phyloP scores from a whole-genome alignment of 495 filamentous ascomycete genomes.

The Penicillium subrubescens region DNA sequence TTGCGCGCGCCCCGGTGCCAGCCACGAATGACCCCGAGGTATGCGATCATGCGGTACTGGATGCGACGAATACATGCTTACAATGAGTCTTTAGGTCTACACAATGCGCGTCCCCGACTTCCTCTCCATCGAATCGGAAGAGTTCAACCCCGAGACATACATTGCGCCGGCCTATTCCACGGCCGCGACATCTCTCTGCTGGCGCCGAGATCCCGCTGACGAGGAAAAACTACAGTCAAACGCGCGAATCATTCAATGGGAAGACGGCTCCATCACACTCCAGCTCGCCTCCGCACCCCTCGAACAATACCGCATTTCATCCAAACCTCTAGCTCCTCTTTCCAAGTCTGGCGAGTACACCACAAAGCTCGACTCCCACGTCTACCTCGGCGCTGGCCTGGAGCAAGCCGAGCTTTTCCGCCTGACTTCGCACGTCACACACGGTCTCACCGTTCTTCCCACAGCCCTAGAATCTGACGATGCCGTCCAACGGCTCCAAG shows the following conservation, averaged over 20 bases:
- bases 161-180: slow-evolving; percentile 65
- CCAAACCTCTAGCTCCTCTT: slow-evolving; percentile 74
- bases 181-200: slow-evolving; percentile 68
- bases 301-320: slow-evolving; percentile 77
- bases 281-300: slow-evolving; percentile 70
- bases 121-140: slow-evolving; percentile 71
- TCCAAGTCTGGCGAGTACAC: slow-evolving; percentile 63
- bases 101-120: slow-evolving; percentile 79
- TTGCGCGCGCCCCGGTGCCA: slow-evolving; percentile 70
- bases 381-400: slow-evolving; percentile 77
- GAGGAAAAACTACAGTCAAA: slow-evolving; percentile 68
- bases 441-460: slow-evolving; percentile 71
- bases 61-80: neutral
- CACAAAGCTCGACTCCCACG: slow-evolving; percentile 72
- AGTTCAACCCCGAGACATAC: slow-evolving; percentile 75
- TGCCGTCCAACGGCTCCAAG: slow-evolving; percentile 74
- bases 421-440: slow-evolving; percentile 77
- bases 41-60: slow-evolving; percentile 8
- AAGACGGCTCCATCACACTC: slow-evolving; percentile 81
- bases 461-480: slow-evolving; percentile 72
- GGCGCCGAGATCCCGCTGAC: slow-evolving; percentile 67
- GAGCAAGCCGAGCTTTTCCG: slow-evolving; percentile 69
- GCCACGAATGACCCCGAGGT: slow-evolving; percentile 69
- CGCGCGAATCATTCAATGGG: slow-evolving; percentile 76
- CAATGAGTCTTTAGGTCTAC: slow-evolving; percentile 59